A percentile compares a stretch with the other conserved stretches of the same genome.
phyloP scores from a whole-genome alignment of 23 red algal species.

The Gracilaria vermiculophylla region DNA sequence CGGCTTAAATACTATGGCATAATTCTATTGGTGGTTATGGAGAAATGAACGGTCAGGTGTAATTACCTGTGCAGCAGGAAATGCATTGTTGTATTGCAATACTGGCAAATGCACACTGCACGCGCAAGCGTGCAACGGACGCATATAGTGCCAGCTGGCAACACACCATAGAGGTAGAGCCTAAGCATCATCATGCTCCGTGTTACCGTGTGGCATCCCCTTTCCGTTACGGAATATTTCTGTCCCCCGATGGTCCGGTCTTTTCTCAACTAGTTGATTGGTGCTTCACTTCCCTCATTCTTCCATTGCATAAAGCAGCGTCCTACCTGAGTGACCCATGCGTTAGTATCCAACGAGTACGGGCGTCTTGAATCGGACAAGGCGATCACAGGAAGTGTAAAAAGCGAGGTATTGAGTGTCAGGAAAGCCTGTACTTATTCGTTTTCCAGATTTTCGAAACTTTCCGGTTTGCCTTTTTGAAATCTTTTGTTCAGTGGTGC shows the following conservation, averaged over 20 bases:
- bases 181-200: constrained; percentile 34
- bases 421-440: constrained; percentile 12
- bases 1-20: too few relatives aligned
- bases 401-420: constrained; percentile 7
- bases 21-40: too few relatives aligned
- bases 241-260: neutral
- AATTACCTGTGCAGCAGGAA: too few relatives aligned
- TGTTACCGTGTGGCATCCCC: constrained; percentile 15
- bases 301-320: neutral
- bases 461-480: neutral
- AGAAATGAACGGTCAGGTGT: too few relatives aligned
- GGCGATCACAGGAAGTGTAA: neutral
- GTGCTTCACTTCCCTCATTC: neutral
- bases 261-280: constrained; percentile 29
- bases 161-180: constrained; percentile 9
- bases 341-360: neutral
- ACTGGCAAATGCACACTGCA: too few relatives aligned
- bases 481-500: neutral
- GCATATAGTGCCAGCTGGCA: too few relatives aligned
- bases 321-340: neutral
- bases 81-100: too few relatives aligned
- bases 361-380: neutral
- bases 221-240: constrained; percentile 8
- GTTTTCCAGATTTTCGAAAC: neutral
- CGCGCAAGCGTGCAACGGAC: too few relatives aligned